These are phyloP conservation scores for Sarocladium kiliense DNA, from an alignment of 2,329 filamentous ascomycete species.

Conservation along the genomic window DNA sequence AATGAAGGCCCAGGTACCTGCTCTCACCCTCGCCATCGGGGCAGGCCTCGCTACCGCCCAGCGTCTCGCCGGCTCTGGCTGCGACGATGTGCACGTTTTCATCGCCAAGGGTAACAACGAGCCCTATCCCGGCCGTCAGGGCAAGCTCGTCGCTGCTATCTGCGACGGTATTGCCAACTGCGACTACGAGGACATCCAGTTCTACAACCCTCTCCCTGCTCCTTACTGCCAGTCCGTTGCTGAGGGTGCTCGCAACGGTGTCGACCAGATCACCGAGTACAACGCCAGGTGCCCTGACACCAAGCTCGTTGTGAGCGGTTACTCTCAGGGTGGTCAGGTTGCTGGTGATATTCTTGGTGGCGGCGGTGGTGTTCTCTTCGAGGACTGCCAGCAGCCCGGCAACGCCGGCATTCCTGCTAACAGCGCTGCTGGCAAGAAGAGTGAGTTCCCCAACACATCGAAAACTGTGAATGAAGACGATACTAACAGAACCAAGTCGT, in stretches of 20 bases:
- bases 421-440: slow-evolving; percentile 24
- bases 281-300: slow-evolving; percentile 32
- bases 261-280: slow-evolving; percentile 33
- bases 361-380: slow-evolving; percentile 27
- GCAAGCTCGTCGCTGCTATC: slow-evolving; percentile 19
- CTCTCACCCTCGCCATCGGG: slow-evolving; percentile 4
- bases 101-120: slow-evolving; percentile 23
- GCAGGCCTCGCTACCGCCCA: neutral
- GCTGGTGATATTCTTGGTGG: slow-evolving; percentile 30
- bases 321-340: slow-evolving; percentile 35
- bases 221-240: slow-evolving; percentile 31
- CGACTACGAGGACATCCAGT: slow-evolving; percentile 8
- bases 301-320: slow-evolving; percentile 35
- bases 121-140: slow-evolving; percentile 24
- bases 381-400: slow-evolving; percentile 21
- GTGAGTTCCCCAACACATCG: slow-evolving; percentile 19
- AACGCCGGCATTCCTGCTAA: slow-evolving; percentile 21
- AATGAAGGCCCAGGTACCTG: neutral
- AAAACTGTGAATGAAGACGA: neutral
- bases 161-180: slow-evolving; percentile 6
- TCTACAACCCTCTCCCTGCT: slow-evolving; percentile 15
- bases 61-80: slow-evolving; percentile 11
- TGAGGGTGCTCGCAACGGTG: slow-evolving; percentile 28
- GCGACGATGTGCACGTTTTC: slow-evolving; percentile 24
- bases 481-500: slow-evolving; percentile 16